Base-by-base conservation (phyloP, 306 rosid genomes). In the Glycine soja region DNA sequence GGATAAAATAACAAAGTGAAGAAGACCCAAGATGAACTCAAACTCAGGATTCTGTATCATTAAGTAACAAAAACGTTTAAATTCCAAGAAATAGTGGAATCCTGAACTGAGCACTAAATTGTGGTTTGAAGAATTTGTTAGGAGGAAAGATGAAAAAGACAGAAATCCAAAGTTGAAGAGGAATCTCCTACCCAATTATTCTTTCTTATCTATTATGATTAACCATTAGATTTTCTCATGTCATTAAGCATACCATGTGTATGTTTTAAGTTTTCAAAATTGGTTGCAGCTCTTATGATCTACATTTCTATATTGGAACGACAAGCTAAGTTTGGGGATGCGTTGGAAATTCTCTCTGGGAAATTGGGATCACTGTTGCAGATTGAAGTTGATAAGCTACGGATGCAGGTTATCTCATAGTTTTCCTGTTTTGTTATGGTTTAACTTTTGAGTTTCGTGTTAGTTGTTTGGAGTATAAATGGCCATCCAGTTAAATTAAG, bases 271-370 rank as follows among this genome's bases (percentile, higher is more conserved):
- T n/a, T 43, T 66, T 50, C 68, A 54, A 70, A 78, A 72, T 80
- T 63, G 86, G 52, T 75, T 83, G 86, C 91, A 92, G 99, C 98
- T 85, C 93, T 92, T 85, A 87, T 89, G 90, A 92, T 92, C 69
- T 96, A 90, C 85, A 80, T 96, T 81, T 92, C 99, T 70, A 83
- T 96, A 80, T 88, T 96, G 95, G 98, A 93, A 84, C 97, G 82
- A 81, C 98, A 96, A 93, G 88, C 91, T 43, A 96, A 96, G 87
- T 92, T 90, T 82, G 97, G 92, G 68, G 98, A 92, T 87, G 98
- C 99, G 71, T 82, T 96, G 86, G 98, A 93, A 82, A 80, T 96
- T 86, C 97, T 96, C 51, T 87, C 89, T 52, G 99, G 99, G 83
- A 90, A 96, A 61, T 79, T 96, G 78, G 99, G 99, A 81, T 90